Percentiles rank a stretch among this genome's conserved stretches.
phyloP scores from a whole-genome alignment of 768 basidiomycete genomes.

The Suillus subalutaceus region DNA sequence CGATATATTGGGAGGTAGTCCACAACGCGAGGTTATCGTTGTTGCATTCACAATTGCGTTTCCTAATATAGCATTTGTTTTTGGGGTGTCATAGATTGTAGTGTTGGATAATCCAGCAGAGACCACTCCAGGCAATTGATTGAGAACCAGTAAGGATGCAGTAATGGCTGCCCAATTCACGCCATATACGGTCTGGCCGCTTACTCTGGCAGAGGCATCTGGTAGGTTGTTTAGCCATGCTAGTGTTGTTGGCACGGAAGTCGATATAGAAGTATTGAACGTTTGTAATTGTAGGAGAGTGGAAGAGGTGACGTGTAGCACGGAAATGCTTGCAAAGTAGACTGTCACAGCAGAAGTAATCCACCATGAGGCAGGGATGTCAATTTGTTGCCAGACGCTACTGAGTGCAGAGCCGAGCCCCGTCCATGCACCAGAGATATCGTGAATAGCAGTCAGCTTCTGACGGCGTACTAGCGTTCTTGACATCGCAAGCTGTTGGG shows the following conservation, averaged over 20 bases:
- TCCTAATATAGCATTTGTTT: not conserved
- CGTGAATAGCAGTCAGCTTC: constrained; percentile 10
- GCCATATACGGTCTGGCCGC: too few species aligned
- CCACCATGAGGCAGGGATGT: constrained; percentile 5
- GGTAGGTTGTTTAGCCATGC: not conserved
- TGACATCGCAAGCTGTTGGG: constrained; percentile 5
- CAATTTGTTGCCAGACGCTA: constrained; percentile 5
- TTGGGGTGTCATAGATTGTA: constrained; percentile 12
- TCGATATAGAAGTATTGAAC: not conserved
- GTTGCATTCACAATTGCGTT: constrained; percentile 11
- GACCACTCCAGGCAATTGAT: not conserved
- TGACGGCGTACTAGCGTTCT: not conserved
- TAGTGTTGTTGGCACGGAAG: not conserved
- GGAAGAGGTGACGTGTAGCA: constrained; percentile 14
- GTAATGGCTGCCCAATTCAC: not conserved
- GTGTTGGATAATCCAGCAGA: not conserved
- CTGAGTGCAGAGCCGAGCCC: constrained; percentile 10
- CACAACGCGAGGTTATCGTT: not conserved
- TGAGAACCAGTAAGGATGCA: not conserved
- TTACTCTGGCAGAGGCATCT: not conserved
- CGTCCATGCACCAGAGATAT: constrained; percentile 12
- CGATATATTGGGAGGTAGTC: constrained; percentile 5
- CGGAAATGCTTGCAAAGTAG: constrained; percentile 12
- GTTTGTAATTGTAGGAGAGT: constrained; percentile 9
- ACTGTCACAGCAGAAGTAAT: not conserved